These are phyloP conservation scores for Scytalidium lignicola DNA, from an alignment of 2,329 filamentous ascomycete species.

Conservation along the genomic window DNA sequence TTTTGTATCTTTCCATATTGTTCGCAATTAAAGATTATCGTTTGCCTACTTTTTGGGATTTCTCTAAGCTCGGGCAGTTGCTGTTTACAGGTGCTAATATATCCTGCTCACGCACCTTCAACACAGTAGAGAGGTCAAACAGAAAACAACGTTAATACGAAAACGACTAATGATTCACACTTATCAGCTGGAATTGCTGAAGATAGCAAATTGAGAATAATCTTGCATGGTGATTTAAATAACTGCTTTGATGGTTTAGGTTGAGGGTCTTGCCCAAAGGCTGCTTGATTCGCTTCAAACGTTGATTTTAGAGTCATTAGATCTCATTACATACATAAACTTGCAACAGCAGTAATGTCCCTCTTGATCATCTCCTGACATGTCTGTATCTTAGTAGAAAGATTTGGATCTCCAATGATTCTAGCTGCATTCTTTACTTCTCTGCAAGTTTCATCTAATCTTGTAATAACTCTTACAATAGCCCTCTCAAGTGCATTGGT, in stretches of 20 bases:
- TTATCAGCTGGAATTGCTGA: too few species aligned
- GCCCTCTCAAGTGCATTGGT: constrained; percentile 97
- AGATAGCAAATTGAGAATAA: too few species aligned
- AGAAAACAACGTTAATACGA: too few species aligned
- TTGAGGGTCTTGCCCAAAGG: too few species aligned
- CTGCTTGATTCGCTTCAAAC: not conserved
- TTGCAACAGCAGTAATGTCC: constrained; percentile 87
- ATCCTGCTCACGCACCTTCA: too few species aligned
- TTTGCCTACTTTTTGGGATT: too few species aligned
- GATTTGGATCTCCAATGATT: constrained; percentile 86
- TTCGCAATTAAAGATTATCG: not conserved
- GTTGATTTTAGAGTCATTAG: not conserved
- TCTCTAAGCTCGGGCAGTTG: too few species aligned
- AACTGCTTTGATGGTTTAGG: too few species aligned
- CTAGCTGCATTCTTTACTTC: constrained; percentile 97
- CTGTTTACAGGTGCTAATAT: too few species aligned
- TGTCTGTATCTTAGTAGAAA: constrained; percentile 95
- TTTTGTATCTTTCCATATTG: not conserved
- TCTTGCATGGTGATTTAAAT: too few species aligned
- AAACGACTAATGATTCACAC: too few species aligned
- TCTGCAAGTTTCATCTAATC: constrained; percentile 90
- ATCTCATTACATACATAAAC: constrained; percentile 72
- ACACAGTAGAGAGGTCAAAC: too few species aligned
- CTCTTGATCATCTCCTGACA: constrained; percentile 98
- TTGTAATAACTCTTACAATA: constrained; percentile 89